A percentile compares a stretch with the other conserved stretches of the same genome.
These are phyloP conservation scores for Coemansia reversa DNA, from an alignment of 192 early-diverging fungal genomes.

Conservation along the genomic window DNA sequence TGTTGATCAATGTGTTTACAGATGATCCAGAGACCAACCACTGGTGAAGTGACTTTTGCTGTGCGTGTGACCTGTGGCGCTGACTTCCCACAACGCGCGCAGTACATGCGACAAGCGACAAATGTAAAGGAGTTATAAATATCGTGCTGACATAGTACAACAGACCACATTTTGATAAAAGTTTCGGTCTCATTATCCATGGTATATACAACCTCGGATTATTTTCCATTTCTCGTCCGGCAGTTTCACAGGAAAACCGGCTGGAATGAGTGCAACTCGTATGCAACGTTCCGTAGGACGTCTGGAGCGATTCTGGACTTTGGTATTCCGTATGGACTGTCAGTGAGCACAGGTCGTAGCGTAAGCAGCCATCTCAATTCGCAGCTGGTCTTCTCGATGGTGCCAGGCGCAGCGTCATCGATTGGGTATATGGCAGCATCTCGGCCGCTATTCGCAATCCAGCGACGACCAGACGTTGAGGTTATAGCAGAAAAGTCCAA, in stretches of 20 bases:
- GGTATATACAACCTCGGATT: constrained; percentile 59
- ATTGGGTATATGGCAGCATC: constrained; percentile 84
- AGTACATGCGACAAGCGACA: not conserved
- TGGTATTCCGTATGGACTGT: constrained; percentile 69
- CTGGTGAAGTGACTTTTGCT: too few relatives aligned
- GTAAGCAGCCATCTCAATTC: constrained; percentile 74
- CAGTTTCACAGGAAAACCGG: constrained; percentile 72
- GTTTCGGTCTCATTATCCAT: constrained; percentile 7
- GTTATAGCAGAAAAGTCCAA: not conserved
- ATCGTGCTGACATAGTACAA: too few relatives aligned
- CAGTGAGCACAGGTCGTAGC: constrained; percentile 55
- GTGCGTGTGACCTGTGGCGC: too few relatives aligned
- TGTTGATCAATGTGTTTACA: too few relatives aligned
- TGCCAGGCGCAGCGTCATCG: constrained; percentile 64
- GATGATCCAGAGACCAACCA: too few relatives aligned
- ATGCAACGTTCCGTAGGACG: constrained; percentile 75
- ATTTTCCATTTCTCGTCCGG: constrained; percentile 77
- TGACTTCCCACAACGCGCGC: not conserved
- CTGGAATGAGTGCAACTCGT: constrained; percentile 82
- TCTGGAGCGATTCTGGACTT: constrained; percentile 78
- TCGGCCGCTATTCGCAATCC: constrained; percentile 58
- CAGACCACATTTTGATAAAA: too few relatives aligned
- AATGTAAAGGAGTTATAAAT: too few relatives aligned
- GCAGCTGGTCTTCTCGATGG: constrained; percentile 61
- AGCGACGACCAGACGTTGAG: not conserved